Evolutionary conservation across 2,329 filamentous ascomycete genomes (phyloP).

Genomic region (Dothistroma septosporum): DNA sequence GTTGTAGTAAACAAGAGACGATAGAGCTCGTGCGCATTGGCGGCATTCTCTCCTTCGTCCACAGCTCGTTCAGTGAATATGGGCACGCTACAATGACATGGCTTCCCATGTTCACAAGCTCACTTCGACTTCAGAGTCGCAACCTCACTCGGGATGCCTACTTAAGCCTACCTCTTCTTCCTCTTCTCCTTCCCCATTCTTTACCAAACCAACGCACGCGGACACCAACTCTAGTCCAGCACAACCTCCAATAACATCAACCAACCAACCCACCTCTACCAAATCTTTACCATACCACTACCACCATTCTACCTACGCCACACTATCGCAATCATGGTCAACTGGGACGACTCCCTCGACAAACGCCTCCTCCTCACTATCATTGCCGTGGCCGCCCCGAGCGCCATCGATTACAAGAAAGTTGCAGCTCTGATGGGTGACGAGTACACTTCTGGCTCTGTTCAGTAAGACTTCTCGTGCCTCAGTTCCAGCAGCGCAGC

Average conservation of each 20-base stretch:
- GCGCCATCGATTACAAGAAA: not conserved
- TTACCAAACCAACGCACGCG: not conserved
- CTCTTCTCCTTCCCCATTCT: not conserved
- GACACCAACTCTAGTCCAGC: not conserved
- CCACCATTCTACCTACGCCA: no score
- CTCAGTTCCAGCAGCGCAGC: not conserved
- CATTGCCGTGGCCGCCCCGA: slow-evolving; percentile 4
- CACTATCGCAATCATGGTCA: slow-evolving; percentile 1
- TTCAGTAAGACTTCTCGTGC: not conserved
- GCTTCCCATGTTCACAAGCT: not conserved
- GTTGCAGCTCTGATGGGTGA: slow-evolving; percentile 9
- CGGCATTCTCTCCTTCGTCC: not conserved
- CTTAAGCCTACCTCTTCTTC: not conserved
- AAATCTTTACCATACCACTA: not conserved
- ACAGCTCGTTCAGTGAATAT: not conserved
- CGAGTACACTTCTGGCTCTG: slow-evolving; percentile 2
- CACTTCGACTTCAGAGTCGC: not conserved
- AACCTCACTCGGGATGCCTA: not conserved
- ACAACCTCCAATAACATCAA: not conserved
- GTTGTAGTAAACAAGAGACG: no score
- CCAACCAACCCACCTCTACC: not conserved
- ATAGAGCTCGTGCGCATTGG: no score
- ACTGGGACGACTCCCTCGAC: slow-evolving; percentile 11
- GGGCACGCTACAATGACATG: not conserved
- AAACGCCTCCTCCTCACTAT: slow-evolving; percentile 10